Evolutionary conservation across 495 filamentous ascomycete genomes (phyloP).

Genomic region (Rostrohypoxylon terebratum): DNA sequence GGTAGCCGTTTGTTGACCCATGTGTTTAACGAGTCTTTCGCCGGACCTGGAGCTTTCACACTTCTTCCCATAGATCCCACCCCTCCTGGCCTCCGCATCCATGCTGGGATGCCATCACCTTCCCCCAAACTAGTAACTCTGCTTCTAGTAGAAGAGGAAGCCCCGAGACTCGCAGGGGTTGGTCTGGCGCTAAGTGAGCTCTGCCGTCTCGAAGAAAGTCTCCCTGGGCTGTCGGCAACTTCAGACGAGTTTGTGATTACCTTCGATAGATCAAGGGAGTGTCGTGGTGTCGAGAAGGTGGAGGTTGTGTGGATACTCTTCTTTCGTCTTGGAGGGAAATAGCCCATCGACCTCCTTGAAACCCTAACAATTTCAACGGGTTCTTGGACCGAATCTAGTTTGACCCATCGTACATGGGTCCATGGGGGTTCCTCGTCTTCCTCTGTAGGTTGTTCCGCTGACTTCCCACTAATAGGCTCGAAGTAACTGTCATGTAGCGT

Average conservation of each 20-base stretch:
- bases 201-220: conserved; percentile 55
- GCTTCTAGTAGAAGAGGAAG: conserved; percentile 48
- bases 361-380: conserved; percentile 90
- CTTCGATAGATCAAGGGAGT: conserved; percentile 70
- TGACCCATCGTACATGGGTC: conserved; percentile 89
- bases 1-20: conserved; percentile 83
- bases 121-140: conserved; percentile 47
- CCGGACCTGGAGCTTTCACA: conserved; percentile 80
- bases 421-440: conserved; percentile 68
- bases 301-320: conserved; percentile 71
- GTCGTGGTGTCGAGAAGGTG: conserved; percentile 69
- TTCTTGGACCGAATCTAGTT: conserved; percentile 72
- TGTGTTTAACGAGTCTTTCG: conserved; percentile 80
- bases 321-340: conserved; percentile 90
- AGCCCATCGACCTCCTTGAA: conserved; percentile 82
- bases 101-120: conserved; percentile 55
- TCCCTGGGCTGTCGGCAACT: conserved; percentile 51
- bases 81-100: conserved; percentile 82
- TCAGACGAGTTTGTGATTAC: conserved; percentile 52
- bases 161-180: conserved; percentile 41
- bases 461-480: conserved; percentile 48
- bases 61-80: conserved; percentile 81
- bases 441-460: conserved; percentile 35
- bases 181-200: conserved; percentile 50
- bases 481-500: conserved; percentile 54